phyloP scores from a whole-genome alignment of 1,139 yeast species.

The Wickerhamiella pararugosa region DNA sequence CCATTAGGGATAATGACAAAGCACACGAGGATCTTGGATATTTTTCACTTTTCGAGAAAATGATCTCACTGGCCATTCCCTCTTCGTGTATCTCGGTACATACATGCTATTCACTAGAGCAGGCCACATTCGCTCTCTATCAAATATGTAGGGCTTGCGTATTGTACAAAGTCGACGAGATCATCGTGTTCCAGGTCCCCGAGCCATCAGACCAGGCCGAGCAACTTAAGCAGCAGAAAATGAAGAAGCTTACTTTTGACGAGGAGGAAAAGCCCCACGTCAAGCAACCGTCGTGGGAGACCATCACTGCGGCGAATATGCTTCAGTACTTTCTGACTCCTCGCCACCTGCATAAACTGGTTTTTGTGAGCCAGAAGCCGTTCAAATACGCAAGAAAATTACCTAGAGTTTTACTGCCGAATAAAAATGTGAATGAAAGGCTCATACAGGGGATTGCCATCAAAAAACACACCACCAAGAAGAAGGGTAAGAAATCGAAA shows the following conservation, averaged over 20 bases:
- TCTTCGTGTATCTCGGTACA: slow-evolving; percentile 12
- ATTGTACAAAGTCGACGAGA: slow-evolving; percentile 52
- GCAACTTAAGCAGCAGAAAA: background rate
- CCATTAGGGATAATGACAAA: slow-evolving; percentile 20
- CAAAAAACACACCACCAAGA: slow-evolving; percentile 34
- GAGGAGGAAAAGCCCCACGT: slow-evolving; percentile 16
- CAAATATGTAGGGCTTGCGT: slow-evolving; percentile 69
- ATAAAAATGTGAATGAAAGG: slow-evolving; percentile 33
- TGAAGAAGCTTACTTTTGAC: slow-evolving; percentile 15
- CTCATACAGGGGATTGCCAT: slow-evolving; percentile 61
- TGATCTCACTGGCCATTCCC: slow-evolving; percentile 16
- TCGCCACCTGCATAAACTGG: slow-evolving; percentile 53
- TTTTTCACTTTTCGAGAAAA: slow-evolving; percentile 8
- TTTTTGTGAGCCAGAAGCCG: slow-evolving; percentile 37
- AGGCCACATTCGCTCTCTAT: slow-evolving; percentile 55
- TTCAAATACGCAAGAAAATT: slow-evolving; percentile 53
- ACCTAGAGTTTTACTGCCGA: slow-evolving; percentile 44
- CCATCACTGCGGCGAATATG: slow-evolving; percentile 49
- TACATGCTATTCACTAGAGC: slow-evolving; percentile 31
- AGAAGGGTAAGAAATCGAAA: slow-evolving; percentile 21
- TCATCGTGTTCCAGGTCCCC: slow-evolving; percentile 45
- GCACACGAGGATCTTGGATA: background rate
- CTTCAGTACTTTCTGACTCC: slow-evolving; percentile 80
- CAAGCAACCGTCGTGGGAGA: slow-evolving; percentile 23
- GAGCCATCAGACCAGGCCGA: slow-evolving; percentile 15